These are phyloP conservation scores for Ustanciosporium gigantosporum DNA, from an alignment of 1,284 basidiomycete genomes.

Conservation along the genomic window DNA sequence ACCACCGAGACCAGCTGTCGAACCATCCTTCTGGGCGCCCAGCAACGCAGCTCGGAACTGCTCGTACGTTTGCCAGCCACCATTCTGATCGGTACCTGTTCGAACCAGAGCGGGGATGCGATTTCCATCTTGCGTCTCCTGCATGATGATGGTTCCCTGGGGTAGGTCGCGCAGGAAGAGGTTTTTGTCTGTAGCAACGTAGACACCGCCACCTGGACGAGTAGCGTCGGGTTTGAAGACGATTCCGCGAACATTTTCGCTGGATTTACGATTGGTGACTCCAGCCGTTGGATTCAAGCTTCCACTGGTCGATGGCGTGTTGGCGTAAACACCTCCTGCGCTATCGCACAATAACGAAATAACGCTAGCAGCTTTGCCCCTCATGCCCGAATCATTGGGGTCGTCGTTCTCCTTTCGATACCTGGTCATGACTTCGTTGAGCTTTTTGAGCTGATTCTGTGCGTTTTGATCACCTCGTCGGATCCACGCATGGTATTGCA, in stretches of 20 bases:
- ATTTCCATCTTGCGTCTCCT: conserved; percentile 61
- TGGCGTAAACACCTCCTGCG: conserved; percentile 58
- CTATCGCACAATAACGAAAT: conserved; percentile 83
- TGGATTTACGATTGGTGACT: conserved; percentile 60
- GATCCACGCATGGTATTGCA: conserved; percentile 54
- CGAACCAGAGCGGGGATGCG: conserved; percentile 40
- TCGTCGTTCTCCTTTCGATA: conserved; percentile 50
- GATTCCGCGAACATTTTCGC: conserved; percentile 64
- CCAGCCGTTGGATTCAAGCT: conserved; percentile 64
- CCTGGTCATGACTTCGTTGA: conserved; percentile 27
- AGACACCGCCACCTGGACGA: conserved; percentile 81
- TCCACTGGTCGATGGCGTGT: conserved; percentile 47
- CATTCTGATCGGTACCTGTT: conserved; percentile 41
- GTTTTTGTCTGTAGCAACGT: conserved; percentile 66
- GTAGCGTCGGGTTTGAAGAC: conserved; percentile 67
- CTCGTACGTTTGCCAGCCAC: conserved; percentile 56
- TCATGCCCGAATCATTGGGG: conserved; percentile 69
- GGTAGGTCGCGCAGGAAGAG: conserved; percentile 70
- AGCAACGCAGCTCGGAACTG: conserved; percentile 32
- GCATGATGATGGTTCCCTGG: conserved; percentile 69
- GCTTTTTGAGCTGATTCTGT: conserved; percentile 31
- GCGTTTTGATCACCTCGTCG: conserved; percentile 47
- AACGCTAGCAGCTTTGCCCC: conserved; percentile 83
- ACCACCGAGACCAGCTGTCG: not conserved
- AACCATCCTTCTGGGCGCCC: not conserved